phyloP scores from a whole-genome alignment of 805 yeast genomes.

The Starmerella geochares region DNA sequence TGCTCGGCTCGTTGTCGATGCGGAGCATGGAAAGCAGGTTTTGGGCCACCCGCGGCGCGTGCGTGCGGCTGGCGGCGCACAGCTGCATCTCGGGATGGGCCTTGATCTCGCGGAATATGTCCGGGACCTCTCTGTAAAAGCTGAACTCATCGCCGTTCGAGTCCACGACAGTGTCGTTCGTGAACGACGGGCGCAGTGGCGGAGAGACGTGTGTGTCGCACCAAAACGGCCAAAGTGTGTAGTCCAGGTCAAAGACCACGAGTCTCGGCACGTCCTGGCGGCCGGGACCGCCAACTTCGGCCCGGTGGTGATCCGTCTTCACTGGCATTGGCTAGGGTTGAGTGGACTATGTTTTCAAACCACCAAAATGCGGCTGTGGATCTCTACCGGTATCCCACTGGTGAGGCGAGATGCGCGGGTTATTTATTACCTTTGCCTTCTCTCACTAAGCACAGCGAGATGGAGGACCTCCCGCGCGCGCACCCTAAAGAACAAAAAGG shows the following conservation, averaged over 20 bases:
- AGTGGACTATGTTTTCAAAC: neutral
- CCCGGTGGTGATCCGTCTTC: neutral
- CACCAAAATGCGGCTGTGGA: neutral
- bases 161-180: constrained; percentile 40
- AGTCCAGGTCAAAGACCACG: constrained; percentile 66
- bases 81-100: constrained; percentile 40
- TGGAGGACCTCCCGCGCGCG: neutral
- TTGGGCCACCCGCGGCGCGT: constrained; percentile 65
- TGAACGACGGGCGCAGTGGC: constrained; percentile 39
- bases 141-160: constrained; percentile 45
- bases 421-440: neutral
- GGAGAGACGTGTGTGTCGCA: constrained; percentile 62
- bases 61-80: constrained; percentile 70
- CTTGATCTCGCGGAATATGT: constrained; percentile 46
- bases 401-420: neutral
- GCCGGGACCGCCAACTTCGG: neutral
- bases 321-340: neutral
- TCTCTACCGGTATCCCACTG: neutral
- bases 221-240: constrained; percentile 74
- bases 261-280: constrained; percentile 35
- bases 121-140: constrained; percentile 59
- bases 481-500: neutral
- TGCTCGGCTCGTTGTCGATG: constrained; percentile 46
- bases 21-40: constrained; percentile 46
- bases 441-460: constrained; percentile 5